Base-by-base conservation (phyloP, 179 eudicot genomes). In the Spinacia oleracea region DNA sequence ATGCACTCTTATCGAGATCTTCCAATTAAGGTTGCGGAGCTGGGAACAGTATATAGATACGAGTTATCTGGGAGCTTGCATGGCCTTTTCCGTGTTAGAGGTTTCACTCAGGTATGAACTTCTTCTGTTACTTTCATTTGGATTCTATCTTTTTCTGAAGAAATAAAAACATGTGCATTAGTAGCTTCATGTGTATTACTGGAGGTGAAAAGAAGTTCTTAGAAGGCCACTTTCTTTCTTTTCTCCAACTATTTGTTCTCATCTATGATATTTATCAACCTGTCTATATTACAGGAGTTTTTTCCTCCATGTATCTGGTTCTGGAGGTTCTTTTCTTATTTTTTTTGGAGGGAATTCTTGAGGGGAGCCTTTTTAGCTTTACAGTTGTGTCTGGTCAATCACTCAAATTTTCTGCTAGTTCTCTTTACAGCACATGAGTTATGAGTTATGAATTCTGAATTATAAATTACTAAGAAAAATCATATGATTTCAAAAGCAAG, bases 11-110 rank as follows among this genome's bases (percentile, higher is more conserved):
- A 96, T 82, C 86, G 98, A 75, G 98, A 96, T 81, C 90, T 96
- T 59, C 99, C 99, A 34, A 87, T 96, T 71, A 87, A 94, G 84
- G 96, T 96, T 80, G 98, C 99, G 4, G 99, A 96, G 87, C 90
- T 96, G 59, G 99, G 99, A 82, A 96, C 99, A 7, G 99, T 96
- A 6, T 93, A 96, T 82, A 87, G 99, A 89, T 96, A 96, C 45
- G 99, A 96, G 83, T 84, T 96, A 78, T 96, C 99, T 75, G 99
- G 99, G 81, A 88, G 91, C 80, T 85, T 96, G 81, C 99, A 96
- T 82, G 99, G 99, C 63, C 99, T 96, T 60, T 96, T 96, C 88
- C 98, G 99, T 80, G 98, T 96, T 42, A 85, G 99, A 85, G 99
- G 99, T 70, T 96, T 96, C 79, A 96, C 99, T 29, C 99, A 96